Evolutionary conservation across 2,329 filamentous ascomycete species (phyloP).

Genomic region (Scedosporium aurantiacum): DNA sequence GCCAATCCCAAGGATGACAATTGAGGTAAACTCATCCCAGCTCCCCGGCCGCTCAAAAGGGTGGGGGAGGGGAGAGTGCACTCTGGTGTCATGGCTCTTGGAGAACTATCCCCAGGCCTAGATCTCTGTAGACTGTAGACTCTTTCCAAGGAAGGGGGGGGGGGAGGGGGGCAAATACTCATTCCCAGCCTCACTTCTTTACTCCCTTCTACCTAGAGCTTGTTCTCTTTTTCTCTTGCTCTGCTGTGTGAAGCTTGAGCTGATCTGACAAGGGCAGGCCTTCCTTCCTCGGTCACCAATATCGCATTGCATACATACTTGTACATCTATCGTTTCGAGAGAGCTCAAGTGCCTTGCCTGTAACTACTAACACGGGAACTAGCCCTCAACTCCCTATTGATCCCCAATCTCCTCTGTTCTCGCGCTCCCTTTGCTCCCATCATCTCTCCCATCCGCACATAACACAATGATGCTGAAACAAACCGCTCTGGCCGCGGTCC

Average conservation of each 20-base stretch:
- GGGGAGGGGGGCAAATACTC: background rate
- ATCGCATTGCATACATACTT: background rate
- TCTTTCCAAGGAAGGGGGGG: background rate
- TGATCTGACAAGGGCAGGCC: background rate
- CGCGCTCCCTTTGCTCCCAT: background rate
- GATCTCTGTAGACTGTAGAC: too few relatives aligned
- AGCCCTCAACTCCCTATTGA: too few relatives aligned
- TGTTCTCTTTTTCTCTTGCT: background rate
- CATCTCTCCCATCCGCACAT: background rate
- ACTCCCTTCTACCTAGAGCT: background rate
- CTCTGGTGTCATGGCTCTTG: background rate
- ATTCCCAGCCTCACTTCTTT: background rate
- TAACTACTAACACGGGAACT: too few relatives aligned
- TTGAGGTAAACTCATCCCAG: background rate
- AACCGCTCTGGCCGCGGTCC: constrained; percentile 1
- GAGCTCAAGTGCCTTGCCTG: too few relatives aligned
- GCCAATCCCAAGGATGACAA: background rate
- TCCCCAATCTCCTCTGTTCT: background rate
- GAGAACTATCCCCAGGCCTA: background rate
- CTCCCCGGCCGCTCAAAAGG: background rate
- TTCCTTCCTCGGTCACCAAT: background rate
- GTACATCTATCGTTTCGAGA: background rate
- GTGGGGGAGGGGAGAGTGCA: background rate
- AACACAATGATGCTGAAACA: background rate
- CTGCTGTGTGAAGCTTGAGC: background rate